phyloP scores from a whole-genome alignment of 139 green algal genomes.

The Haematococcus sp. region DNA sequence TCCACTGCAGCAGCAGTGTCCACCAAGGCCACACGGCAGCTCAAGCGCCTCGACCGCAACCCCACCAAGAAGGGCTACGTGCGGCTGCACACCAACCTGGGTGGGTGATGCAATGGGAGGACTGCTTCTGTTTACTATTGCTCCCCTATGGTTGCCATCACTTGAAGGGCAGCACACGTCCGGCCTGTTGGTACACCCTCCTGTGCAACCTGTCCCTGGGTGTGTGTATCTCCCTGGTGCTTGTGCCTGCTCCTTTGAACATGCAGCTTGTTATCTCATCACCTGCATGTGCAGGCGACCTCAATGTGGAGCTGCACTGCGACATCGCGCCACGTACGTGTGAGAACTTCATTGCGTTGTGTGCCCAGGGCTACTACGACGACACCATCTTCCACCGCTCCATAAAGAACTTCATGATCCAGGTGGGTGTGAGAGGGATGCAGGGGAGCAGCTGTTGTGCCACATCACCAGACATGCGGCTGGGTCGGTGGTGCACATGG shows the following conservation, averaged over 20 bases:
- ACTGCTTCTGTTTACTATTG: neutral
- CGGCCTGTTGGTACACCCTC: neutral
- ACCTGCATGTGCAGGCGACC: too few species aligned
- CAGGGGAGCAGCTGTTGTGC: too few species aligned
- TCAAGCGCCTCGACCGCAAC: conserved; percentile 64
- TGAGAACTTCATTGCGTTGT: conserved; percentile 96
- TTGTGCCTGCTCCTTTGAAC: too few species aligned
- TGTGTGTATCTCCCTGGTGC: too few species aligned
- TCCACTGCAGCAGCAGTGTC: conserved; percentile 62
- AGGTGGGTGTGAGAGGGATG: conserved; percentile 32
- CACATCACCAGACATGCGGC: too few species aligned
- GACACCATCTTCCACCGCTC: conserved; percentile 84
- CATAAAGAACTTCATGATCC: conserved; percentile 97
- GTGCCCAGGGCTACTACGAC: conserved; percentile 88
- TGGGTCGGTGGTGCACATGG: too few species aligned
- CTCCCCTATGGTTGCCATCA: too few species aligned
- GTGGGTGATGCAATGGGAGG: conserved; percentile 2
- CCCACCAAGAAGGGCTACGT: conserved; percentile 81
- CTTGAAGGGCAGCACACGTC: too few species aligned
- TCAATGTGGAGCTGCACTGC: conserved; percentile 93
- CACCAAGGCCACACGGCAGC: conserved; percentile 59
- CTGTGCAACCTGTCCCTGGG: too few species aligned
- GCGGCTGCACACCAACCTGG: conserved; percentile 49
- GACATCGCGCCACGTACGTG: conserved; percentile 84
- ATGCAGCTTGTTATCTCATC: too few species aligned